Conservation (phyloP, 371 early-diverging fungal genomes). For the Dichotomocladium elegans region DNA sequence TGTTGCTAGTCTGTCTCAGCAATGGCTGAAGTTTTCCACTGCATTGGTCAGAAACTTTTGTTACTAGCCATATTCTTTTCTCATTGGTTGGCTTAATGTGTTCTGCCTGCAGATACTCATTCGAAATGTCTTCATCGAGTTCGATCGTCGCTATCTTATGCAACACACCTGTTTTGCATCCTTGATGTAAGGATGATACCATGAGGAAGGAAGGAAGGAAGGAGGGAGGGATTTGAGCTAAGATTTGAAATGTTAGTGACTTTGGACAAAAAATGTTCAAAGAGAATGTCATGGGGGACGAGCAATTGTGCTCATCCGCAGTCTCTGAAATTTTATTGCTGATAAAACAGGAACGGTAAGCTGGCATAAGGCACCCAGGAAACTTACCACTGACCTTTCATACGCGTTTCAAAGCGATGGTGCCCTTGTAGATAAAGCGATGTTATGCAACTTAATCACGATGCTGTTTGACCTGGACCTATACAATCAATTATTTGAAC, state of each 20-base stretch:
- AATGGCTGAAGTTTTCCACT: slow-evolving; percentile 60
- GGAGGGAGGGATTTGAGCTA: too few relatives aligned
- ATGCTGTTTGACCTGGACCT: slow-evolving; percentile 79
- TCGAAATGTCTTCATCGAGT: slow-evolving; percentile 82
- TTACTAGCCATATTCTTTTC: too few relatives aligned
- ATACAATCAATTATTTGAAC: slow-evolving; percentile 69
- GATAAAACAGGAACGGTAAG: slow-evolving; percentile 53
- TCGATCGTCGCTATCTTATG: slow-evolving; percentile 87
- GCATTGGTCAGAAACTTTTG: slow-evolving; percentile 52
- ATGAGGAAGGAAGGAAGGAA: too few relatives aligned
- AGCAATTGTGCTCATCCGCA: slow-evolving; percentile 40
- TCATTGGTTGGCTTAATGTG: slow-evolving; percentile 37
- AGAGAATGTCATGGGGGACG: slow-evolving; percentile 47
- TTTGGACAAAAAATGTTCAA: slow-evolving; percentile 73
- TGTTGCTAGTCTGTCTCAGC: slow-evolving; percentile 45
- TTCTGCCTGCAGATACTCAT: too few relatives aligned
- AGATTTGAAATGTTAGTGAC: slow-evolving; percentile 38
- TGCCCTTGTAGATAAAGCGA: slow-evolving; percentile 43
- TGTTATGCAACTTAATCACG: slow-evolving; percentile 62
- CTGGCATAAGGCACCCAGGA: not conserved
- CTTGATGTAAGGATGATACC: slow-evolving; percentile 52
- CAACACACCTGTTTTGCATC: slow-evolving; percentile 64
- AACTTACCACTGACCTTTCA: not conserved
- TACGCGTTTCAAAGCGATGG: slow-evolving; percentile 55
- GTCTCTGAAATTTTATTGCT: slow-evolving; percentile 28